Conservation (phyloP, 2,329 filamentous ascomycete genomes). For the Diaporthe aspalathi region DNA sequence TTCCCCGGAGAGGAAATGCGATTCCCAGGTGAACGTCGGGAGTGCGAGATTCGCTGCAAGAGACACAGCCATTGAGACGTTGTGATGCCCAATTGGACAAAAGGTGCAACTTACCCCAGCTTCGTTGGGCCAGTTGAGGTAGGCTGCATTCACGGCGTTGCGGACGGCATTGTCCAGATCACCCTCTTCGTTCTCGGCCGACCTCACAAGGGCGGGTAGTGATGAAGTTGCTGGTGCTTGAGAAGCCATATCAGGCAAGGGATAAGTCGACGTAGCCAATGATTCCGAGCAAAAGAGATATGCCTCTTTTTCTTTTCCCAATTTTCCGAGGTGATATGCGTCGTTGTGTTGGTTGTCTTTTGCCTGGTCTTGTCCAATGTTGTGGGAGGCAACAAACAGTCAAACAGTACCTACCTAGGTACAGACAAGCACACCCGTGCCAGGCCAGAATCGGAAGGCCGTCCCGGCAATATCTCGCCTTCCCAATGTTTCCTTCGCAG, state of each 20-base stretch:
- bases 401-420: no score
- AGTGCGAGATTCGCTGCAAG: neutral
- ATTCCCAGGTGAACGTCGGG: no score
- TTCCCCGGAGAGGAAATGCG: no score
- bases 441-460: neutral
- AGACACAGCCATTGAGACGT: neutral
- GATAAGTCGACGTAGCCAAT: neutral
- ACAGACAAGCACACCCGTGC: neutral
- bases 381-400: neutral
- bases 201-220: neutral
- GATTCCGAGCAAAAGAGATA: no score
- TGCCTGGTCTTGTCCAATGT: neutral
- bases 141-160: conserved; percentile 46
- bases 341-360: neutral
- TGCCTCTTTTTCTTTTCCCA: no score
- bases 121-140: conserved; percentile 60
- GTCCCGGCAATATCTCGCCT: neutral
- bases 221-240: no score
- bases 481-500: no score
- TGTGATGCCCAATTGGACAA: fast-evolving
- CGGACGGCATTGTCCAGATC: conserved; percentile 30
- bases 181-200: conserved; percentile 1
- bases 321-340: neutral
- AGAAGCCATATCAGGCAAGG: neutral
- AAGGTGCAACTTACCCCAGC: conserved; percentile 53